Conservation (phyloP, 148 eudicot genomes). For the Bassia scoparia region DNA sequence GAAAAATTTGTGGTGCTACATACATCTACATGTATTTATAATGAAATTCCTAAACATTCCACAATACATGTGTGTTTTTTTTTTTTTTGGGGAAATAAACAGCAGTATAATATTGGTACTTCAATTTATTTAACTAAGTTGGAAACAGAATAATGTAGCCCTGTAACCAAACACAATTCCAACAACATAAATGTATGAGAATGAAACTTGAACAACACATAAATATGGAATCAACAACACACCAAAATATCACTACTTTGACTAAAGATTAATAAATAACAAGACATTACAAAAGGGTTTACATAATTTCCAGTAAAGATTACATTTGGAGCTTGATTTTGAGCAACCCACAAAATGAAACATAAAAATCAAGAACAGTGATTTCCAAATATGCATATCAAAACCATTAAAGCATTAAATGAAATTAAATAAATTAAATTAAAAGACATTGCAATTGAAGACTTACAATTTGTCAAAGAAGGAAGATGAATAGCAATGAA, state of each 20-base stretch:
- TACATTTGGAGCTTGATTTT: neutral
- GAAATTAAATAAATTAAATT: neutral
- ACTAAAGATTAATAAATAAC: neutral
- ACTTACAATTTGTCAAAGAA: slow-evolving; percentile 11
- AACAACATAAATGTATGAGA: neutral
- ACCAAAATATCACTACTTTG: neutral
- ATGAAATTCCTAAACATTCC: too few species aligned
- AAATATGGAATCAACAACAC: neutral
- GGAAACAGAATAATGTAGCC: slow-evolving; percentile 11
- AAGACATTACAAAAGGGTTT: slow-evolving; percentile 3
- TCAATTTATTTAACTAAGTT: neutral
- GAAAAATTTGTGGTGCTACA: too few species aligned
- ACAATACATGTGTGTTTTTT: too few species aligned
- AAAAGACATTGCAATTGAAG: neutral
- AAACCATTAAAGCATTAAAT: neutral
- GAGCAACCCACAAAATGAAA: neutral
- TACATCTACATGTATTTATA: too few species aligned
- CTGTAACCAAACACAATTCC: neutral
- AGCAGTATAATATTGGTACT: neutral
- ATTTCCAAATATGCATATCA: neutral
- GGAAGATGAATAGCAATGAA: slow-evolving; percentile 21
- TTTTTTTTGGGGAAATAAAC: too few species aligned
- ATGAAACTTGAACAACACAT: neutral
- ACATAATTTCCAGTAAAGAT: neutral
- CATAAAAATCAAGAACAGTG: neutral